Evolutionary conservation across 331 rosid species (phyloP).

Genomic region (Cydonia oblonga): DNA sequence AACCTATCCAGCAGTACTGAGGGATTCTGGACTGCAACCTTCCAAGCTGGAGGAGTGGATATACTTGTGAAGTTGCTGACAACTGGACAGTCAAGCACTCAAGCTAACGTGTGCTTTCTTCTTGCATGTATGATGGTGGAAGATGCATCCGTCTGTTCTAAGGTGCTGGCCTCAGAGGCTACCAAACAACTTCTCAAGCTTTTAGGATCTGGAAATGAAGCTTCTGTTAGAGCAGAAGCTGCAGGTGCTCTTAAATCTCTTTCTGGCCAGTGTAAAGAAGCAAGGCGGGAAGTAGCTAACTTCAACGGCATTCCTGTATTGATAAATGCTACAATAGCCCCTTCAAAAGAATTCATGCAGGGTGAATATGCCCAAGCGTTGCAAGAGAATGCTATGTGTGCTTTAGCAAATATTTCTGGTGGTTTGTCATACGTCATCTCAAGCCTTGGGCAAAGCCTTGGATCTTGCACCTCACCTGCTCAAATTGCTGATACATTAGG

Average conservation of each 20-base stretch:
- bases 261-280: constrained; percentile 88
- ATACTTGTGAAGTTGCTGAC: constrained; percentile 75
- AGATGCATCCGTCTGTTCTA: constrained; percentile 78
- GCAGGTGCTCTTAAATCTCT: constrained; percentile 93
- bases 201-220: constrained; percentile 85
- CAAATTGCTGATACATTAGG: constrained; percentile 93
- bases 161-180: constrained; percentile 69
- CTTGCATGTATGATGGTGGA: constrained; percentile 87
- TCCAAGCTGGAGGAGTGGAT: constrained; percentile 82
- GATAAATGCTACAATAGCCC: constrained; percentile 98
- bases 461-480: constrained; percentile 76
- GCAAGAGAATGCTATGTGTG: constrained; percentile 97
- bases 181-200: constrained; percentile 85
- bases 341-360: constrained; percentile 98
- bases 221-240: constrained; percentile 93
- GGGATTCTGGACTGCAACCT: constrained; percentile 89
- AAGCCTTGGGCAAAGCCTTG: constrained; percentile 98
- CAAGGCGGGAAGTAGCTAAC: constrained; percentile 82
- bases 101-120: constrained; percentile 84
- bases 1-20: constrained; percentile 87
- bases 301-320: constrained; percentile 81
- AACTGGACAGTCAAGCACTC: constrained; percentile 61
- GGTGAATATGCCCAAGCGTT: constrained; percentile 97
- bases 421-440: constrained; percentile 91
- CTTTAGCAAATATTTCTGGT: constrained; percentile 95